These are phyloP conservation scores for Whalleya microplaca DNA, from an alignment of 2,329 filamentous ascomycete species.

Conservation along the genomic window DNA sequence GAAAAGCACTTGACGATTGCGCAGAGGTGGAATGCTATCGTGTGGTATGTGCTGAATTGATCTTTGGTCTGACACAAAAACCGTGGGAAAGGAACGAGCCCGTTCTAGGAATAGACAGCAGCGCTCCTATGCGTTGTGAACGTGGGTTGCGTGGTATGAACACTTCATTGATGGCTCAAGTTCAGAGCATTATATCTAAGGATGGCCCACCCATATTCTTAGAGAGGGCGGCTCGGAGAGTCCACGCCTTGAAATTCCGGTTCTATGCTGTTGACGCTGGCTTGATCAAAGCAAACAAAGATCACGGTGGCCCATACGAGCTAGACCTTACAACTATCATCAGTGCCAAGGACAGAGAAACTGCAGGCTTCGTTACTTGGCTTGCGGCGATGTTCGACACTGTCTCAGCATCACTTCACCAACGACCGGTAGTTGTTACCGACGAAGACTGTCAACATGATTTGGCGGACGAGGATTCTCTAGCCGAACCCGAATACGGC, in stretches of 20 bases:
- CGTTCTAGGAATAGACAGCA: background rate
- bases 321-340: slow-evolving; percentile 9
- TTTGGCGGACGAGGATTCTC: slow-evolving; percentile 29
- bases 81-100: slow-evolving; percentile 4
- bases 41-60: slow-evolving; percentile 8
- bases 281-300: too few species aligned
- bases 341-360: slow-evolving; percentile 40
- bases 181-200: slow-evolving; percentile 24
- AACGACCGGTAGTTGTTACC: slow-evolving; percentile 39
- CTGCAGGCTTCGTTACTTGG: slow-evolving; percentile 60
- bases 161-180: background rate
- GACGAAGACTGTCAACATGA: slow-evolving; percentile 47
- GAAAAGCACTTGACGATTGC: background rate
- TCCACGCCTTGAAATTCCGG: slow-evolving; percentile 42
- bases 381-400: slow-evolving; percentile 64
- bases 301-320: too few species aligned
- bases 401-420: slow-evolving; percentile 56
- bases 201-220: slow-evolving; percentile 40
- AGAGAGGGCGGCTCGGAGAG: slow-evolving; percentile 44
- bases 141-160: too few species aligned
- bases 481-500: slow-evolving; percentile 21
- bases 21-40: slow-evolving; percentile 1
- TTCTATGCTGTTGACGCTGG: slow-evolving; percentile 21
- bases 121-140: background rate
- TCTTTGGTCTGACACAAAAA: slow-evolving; percentile 12